Conservation (phyloP, 306 rosid species). For the Mimosa bimucronata region DNA sequence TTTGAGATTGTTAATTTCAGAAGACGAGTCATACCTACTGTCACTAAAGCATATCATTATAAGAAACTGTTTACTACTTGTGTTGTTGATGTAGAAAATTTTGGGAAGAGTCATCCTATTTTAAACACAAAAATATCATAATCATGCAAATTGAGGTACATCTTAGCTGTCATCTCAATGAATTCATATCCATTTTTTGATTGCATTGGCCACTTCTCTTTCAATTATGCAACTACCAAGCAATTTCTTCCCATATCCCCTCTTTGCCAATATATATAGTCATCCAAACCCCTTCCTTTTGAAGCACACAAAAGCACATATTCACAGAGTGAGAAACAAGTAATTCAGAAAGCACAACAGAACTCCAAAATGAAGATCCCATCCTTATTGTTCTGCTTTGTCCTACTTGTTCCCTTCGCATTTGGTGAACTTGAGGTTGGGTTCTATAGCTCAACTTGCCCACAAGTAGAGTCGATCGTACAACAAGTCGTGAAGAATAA, state of each 20-base stretch:
- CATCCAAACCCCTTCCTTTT: not conserved
- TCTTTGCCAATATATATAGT: not conserved
- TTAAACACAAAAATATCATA: not conserved
- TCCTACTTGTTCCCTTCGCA: not conserved
- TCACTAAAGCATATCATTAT: not conserved
- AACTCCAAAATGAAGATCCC: not conserved
- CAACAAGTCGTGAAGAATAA: not conserved
- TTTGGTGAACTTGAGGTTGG: slow-evolving; percentile 1
- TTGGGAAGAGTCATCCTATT: not conserved
- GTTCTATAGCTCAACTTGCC: not conserved
- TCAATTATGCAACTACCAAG: not conserved
- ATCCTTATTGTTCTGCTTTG: not conserved
- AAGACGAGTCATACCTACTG: not conserved
- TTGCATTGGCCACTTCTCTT: not conserved
- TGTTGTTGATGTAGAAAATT: not conserved
- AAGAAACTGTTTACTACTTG: not conserved
- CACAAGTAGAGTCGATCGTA: not conserved
- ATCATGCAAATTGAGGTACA: not conserved
- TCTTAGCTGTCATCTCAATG: not conserved
- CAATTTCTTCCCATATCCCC: not conserved
- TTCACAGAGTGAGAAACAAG: not conserved
- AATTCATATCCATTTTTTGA: not conserved
- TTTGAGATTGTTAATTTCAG: not conserved
- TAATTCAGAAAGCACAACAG: not conserved
- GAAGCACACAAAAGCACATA: not conserved